Base-by-base conservation (phyloP, 352 stramenopile species). In the Blastocystis sp. region DNA sequence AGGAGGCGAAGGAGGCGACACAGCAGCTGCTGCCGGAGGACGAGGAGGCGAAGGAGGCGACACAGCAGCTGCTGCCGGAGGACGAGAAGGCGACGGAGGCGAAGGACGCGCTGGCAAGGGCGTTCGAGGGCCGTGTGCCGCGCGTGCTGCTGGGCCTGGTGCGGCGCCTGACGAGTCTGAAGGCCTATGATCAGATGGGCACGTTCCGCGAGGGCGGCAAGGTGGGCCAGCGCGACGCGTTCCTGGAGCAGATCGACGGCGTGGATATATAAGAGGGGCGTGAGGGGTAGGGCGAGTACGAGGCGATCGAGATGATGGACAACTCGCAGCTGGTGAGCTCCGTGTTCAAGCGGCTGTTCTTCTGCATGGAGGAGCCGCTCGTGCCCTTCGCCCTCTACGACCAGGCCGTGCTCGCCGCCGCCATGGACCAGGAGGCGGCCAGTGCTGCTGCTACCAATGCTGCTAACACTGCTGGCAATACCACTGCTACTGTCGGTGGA, bases 341-440 rank as follows among this genome's bases (percentile, higher is more conserved):
- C 19, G 48, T 82, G 28, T 45, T 82, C n/a, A 82, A 82, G 45
- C 74, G 74, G 2, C 48, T 82, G n/a, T 82, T 82, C 28, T 82
- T 56, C 28, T 11, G 41, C 17, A 82, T 82, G 74, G 53, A 67
- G 38, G 74, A 82, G 45, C 74, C 74, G 4, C 48, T 82, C n/a
- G 43, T 82, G 52, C 74, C 74, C 17, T 82, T 66, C n/a, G 59
- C 23, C 11, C 11, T 82, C 48, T 82, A 82, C 59, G 34, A 82
- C 17, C 5, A 45, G 11, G 19, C 65, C 17, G 56, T 82, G 48
- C 5, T n/a, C 1, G 45, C 53, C 40, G 19, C 14, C 2, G 23
- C 19, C 19, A 48, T 28, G 19, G n/a, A 53, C 23, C 23, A 53
- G 34, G n/a, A 66, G 40, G 10, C 41, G 9, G 28, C 28, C 28